Evolutionary conservation across 2,329 filamentous ascomycete genomes (phyloP).

Genomic region (Neonectria magnoliae): DNA sequence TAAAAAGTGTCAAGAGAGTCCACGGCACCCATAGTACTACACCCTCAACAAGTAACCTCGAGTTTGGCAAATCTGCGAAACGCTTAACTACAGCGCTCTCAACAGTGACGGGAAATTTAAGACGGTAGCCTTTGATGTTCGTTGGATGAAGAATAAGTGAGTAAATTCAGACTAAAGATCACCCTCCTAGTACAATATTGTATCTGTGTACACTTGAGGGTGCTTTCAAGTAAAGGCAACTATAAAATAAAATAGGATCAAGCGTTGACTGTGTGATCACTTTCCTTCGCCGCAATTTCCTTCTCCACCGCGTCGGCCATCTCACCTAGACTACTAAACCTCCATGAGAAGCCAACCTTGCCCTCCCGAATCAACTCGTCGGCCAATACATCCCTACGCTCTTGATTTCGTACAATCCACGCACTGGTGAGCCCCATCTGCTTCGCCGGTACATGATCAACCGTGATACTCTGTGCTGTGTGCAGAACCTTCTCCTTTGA

Average conservation of each 20-base stretch:
- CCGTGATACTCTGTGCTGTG: conserved; percentile 73
- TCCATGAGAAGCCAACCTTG: conserved; percentile 54
- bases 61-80: no score
- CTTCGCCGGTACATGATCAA: conserved; percentile 74
- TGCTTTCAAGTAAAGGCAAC: neutral
- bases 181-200: neutral
- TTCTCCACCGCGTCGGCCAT: conserved; percentile 68
- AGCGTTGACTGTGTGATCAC: neutral
- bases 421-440: conserved; percentile 67
- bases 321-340: conserved; percentile 65
- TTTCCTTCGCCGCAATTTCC: neutral
- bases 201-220: neutral
- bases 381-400: conserved; percentile 41
- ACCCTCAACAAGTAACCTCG: no score
- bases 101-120: no score
- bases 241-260: neutral
- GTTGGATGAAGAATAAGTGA: neutral
- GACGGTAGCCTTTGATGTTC: no score
- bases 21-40: no score
- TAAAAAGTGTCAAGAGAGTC: no score
- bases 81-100: no score
- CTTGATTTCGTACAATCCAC: conserved; percentile 70
- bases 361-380: conserved; percentile 49
- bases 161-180: neutral
- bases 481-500: conserved; percentile 66